These are phyloP conservation scores for Taphrina pruni DNA, from an alignment of 1,139 yeast genomes.

Conservation along the genomic window DNA sequence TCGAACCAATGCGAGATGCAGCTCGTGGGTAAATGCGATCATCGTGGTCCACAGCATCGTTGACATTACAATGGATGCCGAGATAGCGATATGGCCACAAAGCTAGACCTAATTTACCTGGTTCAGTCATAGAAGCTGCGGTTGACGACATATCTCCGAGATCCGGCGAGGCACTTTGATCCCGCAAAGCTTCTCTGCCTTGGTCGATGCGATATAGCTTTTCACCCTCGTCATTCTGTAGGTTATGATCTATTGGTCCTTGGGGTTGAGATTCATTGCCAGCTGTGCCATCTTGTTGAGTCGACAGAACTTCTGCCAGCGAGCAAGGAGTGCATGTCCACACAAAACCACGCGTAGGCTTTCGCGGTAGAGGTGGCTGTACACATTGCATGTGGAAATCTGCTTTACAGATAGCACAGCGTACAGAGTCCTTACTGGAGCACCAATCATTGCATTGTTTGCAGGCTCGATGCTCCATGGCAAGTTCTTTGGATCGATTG, in stretches of 20 bases:
- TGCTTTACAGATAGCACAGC: conserved; percentile 76
- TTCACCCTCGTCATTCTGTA: neutral
- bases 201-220: neutral
- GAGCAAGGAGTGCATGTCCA: conserved; percentile 92
- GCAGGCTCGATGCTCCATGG: conserved; percentile 72
- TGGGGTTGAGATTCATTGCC: conserved; percentile 21
- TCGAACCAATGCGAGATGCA: conserved; percentile 75
- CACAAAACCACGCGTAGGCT: conserved; percentile 86
- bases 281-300: conserved; percentile 48
- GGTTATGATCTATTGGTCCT: neutral
- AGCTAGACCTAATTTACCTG: conserved; percentile 18
- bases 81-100: conserved; percentile 79
- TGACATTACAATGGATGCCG: conserved; percentile 76
- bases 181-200: neutral
- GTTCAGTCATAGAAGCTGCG: neutral
- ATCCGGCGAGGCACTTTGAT: neutral
- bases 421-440: conserved; percentile 72
- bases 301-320: conserved; percentile 55
- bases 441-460: conserved; percentile 86
- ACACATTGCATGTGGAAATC: conserved; percentile 82
- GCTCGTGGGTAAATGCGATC: conserved; percentile 86
- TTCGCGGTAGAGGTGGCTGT: conserved; percentile 78
- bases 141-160: neutral
- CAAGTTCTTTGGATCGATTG: conserved; percentile 68
- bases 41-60: conserved; percentile 78